Evolutionary conservation across 1,139 yeast species (phyloP).

Genomic region (Suhomyces bolitotheri): DNA sequence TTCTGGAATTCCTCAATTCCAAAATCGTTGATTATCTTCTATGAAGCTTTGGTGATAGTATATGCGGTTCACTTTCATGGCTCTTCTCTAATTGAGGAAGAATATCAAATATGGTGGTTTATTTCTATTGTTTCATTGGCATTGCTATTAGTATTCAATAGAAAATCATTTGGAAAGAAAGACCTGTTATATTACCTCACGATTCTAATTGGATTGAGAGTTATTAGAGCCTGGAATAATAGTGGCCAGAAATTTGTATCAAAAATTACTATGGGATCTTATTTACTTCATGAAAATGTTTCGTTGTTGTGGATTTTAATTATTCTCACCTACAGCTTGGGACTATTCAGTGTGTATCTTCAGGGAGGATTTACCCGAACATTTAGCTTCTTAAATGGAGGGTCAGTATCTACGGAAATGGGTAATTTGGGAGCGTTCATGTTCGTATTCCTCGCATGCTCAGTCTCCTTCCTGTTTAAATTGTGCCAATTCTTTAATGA

Average conservation of each 20-base stretch:
- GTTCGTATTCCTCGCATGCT: slow-evolving; percentile 38
- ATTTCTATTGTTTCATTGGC: slow-evolving; percentile 37
- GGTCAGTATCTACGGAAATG: slow-evolving; percentile 12
- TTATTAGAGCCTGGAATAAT: slow-evolving; percentile 83
- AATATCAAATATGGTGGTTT: slow-evolving; percentile 97
- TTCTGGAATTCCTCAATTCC: slow-evolving; percentile 13
- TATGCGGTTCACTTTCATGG: slow-evolving; percentile 74
- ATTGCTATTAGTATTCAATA: slow-evolving; percentile 17
- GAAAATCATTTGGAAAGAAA: slow-evolving; percentile 1
- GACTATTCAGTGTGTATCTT: slow-evolving; percentile 24
- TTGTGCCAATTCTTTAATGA: slow-evolving; percentile 54
- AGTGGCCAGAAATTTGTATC: slow-evolving; percentile 79
- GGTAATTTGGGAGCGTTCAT: slow-evolving; percentile 39
- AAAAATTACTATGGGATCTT: slow-evolving; percentile 46
- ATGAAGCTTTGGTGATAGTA: slow-evolving; percentile 35
- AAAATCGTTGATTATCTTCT: slow-evolving; percentile 22
- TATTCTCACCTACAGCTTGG: slow-evolving; percentile 37
- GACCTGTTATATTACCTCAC: slow-evolving; percentile 20
- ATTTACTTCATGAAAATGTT: slow-evolving; percentile 35
- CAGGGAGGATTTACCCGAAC: slow-evolving; percentile 31
- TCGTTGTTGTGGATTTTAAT: slow-evolving; percentile 52
- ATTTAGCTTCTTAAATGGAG: slow-evolving; percentile 11
- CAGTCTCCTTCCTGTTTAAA: slow-evolving; percentile 56
- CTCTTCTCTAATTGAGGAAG: slow-evolving; percentile 94
- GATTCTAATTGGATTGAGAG: slow-evolving; percentile 47